Conservation (phyloP, 2,329 filamentous ascomycete species). For the Diaporthe eres region DNA sequence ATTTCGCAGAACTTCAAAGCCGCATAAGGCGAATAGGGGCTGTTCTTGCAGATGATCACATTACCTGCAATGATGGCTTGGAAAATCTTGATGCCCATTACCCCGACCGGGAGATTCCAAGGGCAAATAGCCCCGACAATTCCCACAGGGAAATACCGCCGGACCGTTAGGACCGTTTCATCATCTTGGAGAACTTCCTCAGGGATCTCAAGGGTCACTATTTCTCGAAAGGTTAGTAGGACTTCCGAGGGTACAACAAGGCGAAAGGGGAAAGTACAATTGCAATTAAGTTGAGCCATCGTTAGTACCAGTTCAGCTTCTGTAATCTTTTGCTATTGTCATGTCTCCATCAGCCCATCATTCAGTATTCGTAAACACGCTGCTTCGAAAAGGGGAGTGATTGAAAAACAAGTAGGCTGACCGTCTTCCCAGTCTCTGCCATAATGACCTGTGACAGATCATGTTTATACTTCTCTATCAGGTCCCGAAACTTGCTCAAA, state of each 20-base stretch:
- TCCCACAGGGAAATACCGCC: background rate
- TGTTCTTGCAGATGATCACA: conserved; percentile 18
- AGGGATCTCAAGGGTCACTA: background rate
- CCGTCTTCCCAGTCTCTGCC: conserved; percentile 22
- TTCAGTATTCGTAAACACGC: background rate
- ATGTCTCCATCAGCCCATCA: background rate
- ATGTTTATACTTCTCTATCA: conserved; percentile 8
- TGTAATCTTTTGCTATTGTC: background rate
- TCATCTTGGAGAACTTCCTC: conserved; percentile 15
- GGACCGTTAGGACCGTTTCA: background rate
- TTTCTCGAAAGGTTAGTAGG: background rate
- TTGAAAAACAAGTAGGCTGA: background rate
- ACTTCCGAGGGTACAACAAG: no score
- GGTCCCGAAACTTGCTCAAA: conserved; percentile 4
- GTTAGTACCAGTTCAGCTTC: conserved; percentile 9
- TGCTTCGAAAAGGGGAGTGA: no score
- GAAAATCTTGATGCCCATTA: conserved; percentile 24
- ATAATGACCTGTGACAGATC: background rate
- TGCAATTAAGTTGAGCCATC: conserved; percentile 17
- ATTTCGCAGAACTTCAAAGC: conserved; percentile 14
- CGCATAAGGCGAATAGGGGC: background rate
- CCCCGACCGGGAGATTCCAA: conserved; percentile 6
- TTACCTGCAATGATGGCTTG: conserved; percentile 5
- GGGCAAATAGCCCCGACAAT: conserved; percentile 13
- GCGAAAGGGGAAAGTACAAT: background rate